phyloP scores from a whole-genome alignment of 2,329 filamentous ascomycete genomes.

The Colletotrichum chlorophyti region DNA sequence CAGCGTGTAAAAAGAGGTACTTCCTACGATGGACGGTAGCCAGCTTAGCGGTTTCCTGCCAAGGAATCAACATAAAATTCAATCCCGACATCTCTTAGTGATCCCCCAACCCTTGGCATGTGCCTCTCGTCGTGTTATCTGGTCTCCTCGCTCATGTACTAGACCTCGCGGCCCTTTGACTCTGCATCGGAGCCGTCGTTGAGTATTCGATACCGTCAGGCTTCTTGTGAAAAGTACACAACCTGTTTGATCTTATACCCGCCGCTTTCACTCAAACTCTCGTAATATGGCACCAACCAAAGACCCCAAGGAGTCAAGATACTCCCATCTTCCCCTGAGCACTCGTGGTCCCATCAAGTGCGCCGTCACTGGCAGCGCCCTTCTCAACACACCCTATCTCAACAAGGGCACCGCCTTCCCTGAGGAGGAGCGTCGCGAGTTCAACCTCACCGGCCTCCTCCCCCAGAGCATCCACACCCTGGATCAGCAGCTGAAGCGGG shows the following conservation, averaged over 20 bases:
- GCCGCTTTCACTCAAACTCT: neutral
- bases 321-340: slow-evolving; percentile 41
- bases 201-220: neutral
- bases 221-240: neutral
- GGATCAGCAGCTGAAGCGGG: slow-evolving; percentile 77
- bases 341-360: slow-evolving; percentile 44
- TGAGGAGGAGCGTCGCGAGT: slow-evolving; percentile 69
- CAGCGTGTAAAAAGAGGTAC: too few relatives aligned
- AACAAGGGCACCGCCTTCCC: slow-evolving; percentile 88
- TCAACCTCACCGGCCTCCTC: slow-evolving; percentile 76
- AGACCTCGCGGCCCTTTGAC: neutral
- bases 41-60: slow-evolving; percentile 1
- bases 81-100: neutral
- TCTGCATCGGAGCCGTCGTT: neutral
- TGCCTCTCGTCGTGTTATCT: neutral
- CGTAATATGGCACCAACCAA: neutral
- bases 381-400: slow-evolving; percentile 51
- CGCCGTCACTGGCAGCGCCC: slow-evolving; percentile 41
- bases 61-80: neutral
- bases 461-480: slow-evolving; percentile 76
- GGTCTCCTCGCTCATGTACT: neutral
- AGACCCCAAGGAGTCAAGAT: slow-evolving; percentile 33
- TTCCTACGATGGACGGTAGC: too few relatives aligned
- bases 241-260: neutral
- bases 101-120: neutral